These are phyloP conservation scores for Plasmodium inui DNA, from an alignment of 169 alveolate genomes.

Conservation along the genomic window DNA sequence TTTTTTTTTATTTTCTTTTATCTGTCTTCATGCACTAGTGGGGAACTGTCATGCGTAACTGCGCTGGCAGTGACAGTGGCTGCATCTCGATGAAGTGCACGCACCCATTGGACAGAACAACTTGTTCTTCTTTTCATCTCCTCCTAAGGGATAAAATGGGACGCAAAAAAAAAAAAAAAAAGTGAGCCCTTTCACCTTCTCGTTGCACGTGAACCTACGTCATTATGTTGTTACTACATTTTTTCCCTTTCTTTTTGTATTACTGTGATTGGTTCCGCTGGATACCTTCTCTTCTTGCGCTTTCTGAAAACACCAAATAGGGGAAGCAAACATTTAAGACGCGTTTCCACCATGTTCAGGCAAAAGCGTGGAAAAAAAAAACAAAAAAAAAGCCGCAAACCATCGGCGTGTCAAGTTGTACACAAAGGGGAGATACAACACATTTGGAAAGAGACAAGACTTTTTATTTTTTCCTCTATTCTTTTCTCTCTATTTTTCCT, in stretches of 20 bases:
- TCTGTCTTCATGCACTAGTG: neutral
- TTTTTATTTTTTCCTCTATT: neutral
- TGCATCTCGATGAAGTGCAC: neutral
- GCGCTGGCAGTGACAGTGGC: neutral
- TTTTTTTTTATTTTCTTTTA: neutral
- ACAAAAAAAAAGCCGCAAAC: neutral
- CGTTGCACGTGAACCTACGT: neutral
- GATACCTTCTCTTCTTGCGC: neutral
- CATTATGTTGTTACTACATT: neutral
- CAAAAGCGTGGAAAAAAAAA: neutral
- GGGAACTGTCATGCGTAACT: neutral
- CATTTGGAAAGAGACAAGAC: neutral
- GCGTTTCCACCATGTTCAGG: neutral
- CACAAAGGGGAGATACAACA: neutral
- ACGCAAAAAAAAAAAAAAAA: neutral
- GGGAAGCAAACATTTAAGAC: neutral
- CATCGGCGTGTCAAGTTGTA: neutral
- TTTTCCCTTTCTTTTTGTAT: conserved; percentile 1
- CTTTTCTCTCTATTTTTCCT: neutral
- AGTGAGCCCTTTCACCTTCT: neutral
- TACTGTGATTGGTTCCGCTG: conserved; percentile 2
- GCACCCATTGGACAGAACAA: neutral
- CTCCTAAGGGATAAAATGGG: neutral
- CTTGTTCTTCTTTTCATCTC: neutral
- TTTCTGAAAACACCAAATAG: neutral